These are phyloP conservation scores for Eleusine coracana DNA, from an alignment of 176 grass and related monocot species.

Conservation along the genomic window DNA sequence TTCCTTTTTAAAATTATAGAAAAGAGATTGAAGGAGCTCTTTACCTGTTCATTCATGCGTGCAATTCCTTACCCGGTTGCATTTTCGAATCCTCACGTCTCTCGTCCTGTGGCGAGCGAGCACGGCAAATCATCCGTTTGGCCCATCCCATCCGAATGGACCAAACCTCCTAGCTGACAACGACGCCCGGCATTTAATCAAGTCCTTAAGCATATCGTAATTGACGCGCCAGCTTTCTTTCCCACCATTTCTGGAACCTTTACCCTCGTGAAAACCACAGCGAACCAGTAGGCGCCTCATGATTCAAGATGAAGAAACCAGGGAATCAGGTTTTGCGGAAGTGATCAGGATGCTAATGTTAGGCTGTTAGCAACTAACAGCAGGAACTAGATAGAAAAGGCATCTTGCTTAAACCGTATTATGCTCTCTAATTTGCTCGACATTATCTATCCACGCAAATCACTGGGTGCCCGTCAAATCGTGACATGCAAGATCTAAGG, in stretches of 20 bases:
- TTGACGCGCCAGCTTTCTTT: slow-evolving; percentile 9
- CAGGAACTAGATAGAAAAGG: slow-evolving; percentile 12
- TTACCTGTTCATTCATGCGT: neutral
- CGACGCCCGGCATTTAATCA: neutral
- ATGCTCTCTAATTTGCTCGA: slow-evolving; percentile 2
- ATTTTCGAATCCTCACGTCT: slow-evolving; percentile 40
- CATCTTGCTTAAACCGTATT: neutral
- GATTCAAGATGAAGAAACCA: slow-evolving; percentile 37
- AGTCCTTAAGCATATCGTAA: slow-evolving; percentile 25
- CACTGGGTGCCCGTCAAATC: slow-evolving; percentile 12
- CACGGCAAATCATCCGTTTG: slow-evolving; percentile 13
- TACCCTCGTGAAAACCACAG: neutral
- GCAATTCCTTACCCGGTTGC: neutral
- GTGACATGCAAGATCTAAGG: slow-evolving; percentile 5
- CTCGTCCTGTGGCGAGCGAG: slow-evolving; percentile 27
- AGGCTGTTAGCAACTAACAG: slow-evolving; percentile 42
- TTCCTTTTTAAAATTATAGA: neutral
- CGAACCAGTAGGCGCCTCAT: neutral
- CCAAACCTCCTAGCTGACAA: slow-evolving; percentile 18
- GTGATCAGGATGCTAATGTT: slow-evolving; percentile 46
- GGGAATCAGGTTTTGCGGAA: slow-evolving; percentile 16
- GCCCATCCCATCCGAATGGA: slow-evolving; percentile 6
- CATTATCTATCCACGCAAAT: neutral
- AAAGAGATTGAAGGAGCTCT: neutral
- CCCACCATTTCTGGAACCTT: slow-evolving; percentile 22